Base-by-base conservation (phyloP, 805 yeast genomes). In the Jamesozyma piceae region DNA sequence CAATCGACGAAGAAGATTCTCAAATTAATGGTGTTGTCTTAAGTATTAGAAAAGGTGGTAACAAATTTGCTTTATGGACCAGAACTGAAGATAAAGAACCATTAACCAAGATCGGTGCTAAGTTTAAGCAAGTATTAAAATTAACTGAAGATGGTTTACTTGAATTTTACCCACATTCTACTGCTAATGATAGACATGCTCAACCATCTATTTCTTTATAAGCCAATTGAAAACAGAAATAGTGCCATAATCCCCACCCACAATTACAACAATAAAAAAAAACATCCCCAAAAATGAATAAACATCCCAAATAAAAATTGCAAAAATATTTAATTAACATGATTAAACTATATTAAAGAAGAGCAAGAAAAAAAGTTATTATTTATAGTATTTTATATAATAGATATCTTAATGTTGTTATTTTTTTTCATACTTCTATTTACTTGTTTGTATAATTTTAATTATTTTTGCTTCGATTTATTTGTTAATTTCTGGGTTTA, bases 21-120 rank as follows among this genome's bases (percentile, higher is more conserved):
- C 90, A 87, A 69, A 92, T 92, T 52, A 89, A 85, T 64, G 98
- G 98, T 60, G 85, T 87, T 55, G 95, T 92, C 51, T 78, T 87
- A 62, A 86, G 85, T 64, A 79, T 84, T 57, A 84, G 96, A 74
- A 81, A 78, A 62, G 78, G 76, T 53, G 86, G 78, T 52, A 78
- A 75, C 72, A 83, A 87, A 67, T 75, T 90, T 63, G 90, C 94
- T 60, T 71, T 90, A 63, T 90, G 98, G 98, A 90, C 97, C 50
- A 82, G 80, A 64, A 75, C 89, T 48, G 77, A 82, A 56, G 77
- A 79, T 54, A 68, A 67, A 54, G 68, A 66, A 42, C 80, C 82
- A 51, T 73, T 84, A 61, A 74, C 69, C 53, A 76, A 82, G 52
- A 81, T 87, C 53, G 97, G 97, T 58, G 80, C 78, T 62, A 80